Conservation (phyloP, 2,329 filamentous ascomycete genomes). For the Aspergillus sojae region DNA sequence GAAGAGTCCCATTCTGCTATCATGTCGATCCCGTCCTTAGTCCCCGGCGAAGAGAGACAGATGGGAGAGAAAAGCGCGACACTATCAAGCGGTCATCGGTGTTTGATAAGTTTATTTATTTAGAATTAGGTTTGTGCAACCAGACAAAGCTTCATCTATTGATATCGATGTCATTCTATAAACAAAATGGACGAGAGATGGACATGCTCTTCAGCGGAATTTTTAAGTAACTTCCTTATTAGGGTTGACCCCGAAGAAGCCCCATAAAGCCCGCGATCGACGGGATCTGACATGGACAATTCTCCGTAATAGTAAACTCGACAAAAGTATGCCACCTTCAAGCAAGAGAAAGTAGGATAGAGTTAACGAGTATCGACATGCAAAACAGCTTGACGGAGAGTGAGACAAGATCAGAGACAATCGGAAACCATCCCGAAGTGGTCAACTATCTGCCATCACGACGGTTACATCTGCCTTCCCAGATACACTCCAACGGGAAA, state of each 20-base stretch:
- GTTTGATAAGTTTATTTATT: constrained; percentile 3
- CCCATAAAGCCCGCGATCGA: not conserved
- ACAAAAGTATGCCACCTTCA: not conserved
- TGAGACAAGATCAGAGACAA: constrained; percentile 7
- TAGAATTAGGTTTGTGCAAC: constrained; percentile 14
- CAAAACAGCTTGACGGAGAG: not conserved
- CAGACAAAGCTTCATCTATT: constrained; percentile 9
- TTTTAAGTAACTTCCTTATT: constrained; percentile 1
- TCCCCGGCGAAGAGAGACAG: not conserved
- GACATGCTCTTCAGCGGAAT: not conserved
- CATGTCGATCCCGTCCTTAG: not conserved
- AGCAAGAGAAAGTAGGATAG: no score
- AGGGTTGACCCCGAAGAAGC: not conserved
- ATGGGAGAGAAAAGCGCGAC: not conserved
- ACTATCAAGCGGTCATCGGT: not conserved
- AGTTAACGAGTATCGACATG: not conserved
- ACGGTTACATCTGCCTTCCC: constrained; percentile 15
- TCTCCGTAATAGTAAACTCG: not conserved
- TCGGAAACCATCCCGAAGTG: constrained; percentile 6
- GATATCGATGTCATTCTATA: not conserved
- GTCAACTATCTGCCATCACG: constrained; percentile 9
- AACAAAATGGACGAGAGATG: not conserved
- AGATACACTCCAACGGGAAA: not conserved
- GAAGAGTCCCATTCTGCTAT: not conserved
- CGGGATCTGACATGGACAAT: not conserved